phyloP scores from a whole-genome alignment of 805 yeast species.

The Candida multigemmis region DNA sequence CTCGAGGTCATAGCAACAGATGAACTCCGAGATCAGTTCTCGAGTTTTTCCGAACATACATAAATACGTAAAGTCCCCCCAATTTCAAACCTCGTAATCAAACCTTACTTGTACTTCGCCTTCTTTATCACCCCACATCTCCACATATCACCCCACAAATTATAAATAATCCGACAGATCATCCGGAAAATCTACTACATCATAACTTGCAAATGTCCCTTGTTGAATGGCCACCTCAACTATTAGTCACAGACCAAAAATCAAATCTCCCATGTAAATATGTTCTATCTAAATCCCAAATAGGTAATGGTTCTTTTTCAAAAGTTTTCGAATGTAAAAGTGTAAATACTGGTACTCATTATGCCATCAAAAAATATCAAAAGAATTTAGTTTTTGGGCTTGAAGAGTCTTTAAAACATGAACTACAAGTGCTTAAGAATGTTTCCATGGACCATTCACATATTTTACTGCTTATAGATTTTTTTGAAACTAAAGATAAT shows the following conservation, averaged over 20 bases:
- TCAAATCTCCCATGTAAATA: constrained; percentile 22
- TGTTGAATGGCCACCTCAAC: too few relatives aligned
- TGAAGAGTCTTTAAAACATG: constrained; percentile 48
- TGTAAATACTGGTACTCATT: constrained; percentile 28
- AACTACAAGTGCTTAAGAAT: constrained; percentile 45
- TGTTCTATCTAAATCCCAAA: constrained; percentile 14
- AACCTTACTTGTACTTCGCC: too few relatives aligned
- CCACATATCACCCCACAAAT: too few relatives aligned
- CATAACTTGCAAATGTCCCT: too few relatives aligned
- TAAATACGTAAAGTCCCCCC: too few relatives aligned
- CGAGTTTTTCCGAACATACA: too few relatives aligned
- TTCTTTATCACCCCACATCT: too few relatives aligned
- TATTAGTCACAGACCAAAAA: constrained; percentile 4
- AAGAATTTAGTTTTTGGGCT: constrained; percentile 44
- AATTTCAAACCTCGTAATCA: too few relatives aligned
- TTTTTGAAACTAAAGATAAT: constrained; percentile 56
- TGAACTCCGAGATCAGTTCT: too few relatives aligned
- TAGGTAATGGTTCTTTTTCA: constrained; percentile 43
- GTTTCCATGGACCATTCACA: constrained; percentile 43
- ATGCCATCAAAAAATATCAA: constrained; percentile 46
- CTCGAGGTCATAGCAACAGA: too few relatives aligned
- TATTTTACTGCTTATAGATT: constrained; percentile 55
- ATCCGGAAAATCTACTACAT: too few relatives aligned
- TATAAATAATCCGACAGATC: too few relatives aligned
- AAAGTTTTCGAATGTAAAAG: constrained; percentile 42